Evolutionary conservation across 176 grass and related monocot genomes (phyloP).

Genomic region (Panicum miliaceum): DNA sequence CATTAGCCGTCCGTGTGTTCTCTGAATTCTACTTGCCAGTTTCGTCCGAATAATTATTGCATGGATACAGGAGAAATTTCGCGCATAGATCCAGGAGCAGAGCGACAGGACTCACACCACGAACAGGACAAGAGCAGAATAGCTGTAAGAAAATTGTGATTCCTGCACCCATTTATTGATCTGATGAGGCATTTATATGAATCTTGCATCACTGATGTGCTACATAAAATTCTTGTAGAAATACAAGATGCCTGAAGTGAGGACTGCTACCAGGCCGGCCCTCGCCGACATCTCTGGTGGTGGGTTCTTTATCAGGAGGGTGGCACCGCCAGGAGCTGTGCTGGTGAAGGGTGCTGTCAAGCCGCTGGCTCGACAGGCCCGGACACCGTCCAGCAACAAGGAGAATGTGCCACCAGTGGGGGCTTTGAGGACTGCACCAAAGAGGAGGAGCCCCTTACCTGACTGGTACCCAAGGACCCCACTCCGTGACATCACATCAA

Average conservation of each 20-base stretch:
- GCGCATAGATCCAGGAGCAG: neutral
- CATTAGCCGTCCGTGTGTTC: neutral
- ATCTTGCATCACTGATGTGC: slow-evolving; percentile 1
- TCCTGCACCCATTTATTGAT: neutral
- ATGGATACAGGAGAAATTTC: slow-evolving; percentile 6
- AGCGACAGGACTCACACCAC: neutral
- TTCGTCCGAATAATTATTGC: slow-evolving; percentile 1
- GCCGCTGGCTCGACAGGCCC: slow-evolving; percentile 25
- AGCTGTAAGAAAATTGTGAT: slow-evolving; percentile 9
- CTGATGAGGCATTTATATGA: slow-evolving; percentile 19
- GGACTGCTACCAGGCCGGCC: slow-evolving; percentile 22
- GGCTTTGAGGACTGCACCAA: slow-evolving; percentile 26
- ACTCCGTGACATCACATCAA: slow-evolving; percentile 61
- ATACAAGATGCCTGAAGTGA: slow-evolving; percentile 56
- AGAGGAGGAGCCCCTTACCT: slow-evolving; percentile 65
- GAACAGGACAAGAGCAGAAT: slow-evolving; percentile 18
- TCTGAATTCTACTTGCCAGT: neutral
- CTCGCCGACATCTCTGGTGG: slow-evolving; percentile 41
- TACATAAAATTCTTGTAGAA: slow-evolving; percentile 13
- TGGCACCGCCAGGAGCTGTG: slow-evolving; percentile 44
- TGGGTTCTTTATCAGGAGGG: slow-evolving; percentile 64
- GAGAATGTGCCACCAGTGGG: slow-evolving; percentile 47
- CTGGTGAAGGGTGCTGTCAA: slow-evolving; percentile 30
- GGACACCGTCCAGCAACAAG: slow-evolving; percentile 42
- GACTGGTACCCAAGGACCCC: slow-evolving; percentile 76